A percentile compares a stretch with the other conserved stretches of the same genome.
Evolutionary conservation across 2,329 filamentous ascomycete genomes (phyloP).

Genomic region (Trichoderma atrobrunneum): DNA sequence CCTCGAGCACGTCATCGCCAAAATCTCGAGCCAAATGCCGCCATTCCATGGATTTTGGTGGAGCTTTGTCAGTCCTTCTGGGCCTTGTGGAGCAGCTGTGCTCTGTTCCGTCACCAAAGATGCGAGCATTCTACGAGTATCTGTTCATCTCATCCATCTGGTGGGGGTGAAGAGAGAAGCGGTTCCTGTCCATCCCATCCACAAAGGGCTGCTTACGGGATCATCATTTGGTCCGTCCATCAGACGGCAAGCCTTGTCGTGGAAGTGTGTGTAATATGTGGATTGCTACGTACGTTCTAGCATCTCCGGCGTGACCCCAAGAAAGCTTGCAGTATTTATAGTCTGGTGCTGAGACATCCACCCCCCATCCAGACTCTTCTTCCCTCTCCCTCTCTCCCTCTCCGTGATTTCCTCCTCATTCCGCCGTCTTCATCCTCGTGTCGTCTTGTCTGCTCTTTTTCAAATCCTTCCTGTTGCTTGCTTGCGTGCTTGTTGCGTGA

Average conservation of each 20-base stretch:
- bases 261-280: background rate
- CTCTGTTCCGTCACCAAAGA: background rate
- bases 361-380: background rate
- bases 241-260: background rate
- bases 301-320: slow-evolving; percentile 7
- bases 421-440: background rate
- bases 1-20: slow-evolving; percentile 35
- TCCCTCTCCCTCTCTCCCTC: background rate
- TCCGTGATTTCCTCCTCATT: background rate
- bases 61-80: background rate
- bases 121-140: background rate
- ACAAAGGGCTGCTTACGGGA: slow-evolving; percentile 10
- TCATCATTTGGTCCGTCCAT: slow-evolving; percentile 1
- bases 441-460: background rate
- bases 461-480: background rate
- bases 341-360: background rate
- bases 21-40: slow-evolving; percentile 17
- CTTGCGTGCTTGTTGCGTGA: slow-evolving; percentile 7
- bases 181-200: background rate
- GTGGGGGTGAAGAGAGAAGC: background rate
- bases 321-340: slow-evolving; percentile 7
- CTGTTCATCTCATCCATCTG: background rate
- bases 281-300: slow-evolving; percentile 4
- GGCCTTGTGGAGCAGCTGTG: background rate
- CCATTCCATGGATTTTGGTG: slow-evolving; percentile 4